These are phyloP conservation scores for Talaromyces albobiverticillius DNA, from an alignment of 2,329 filamentous ascomycete species.

Conservation along the genomic window DNA sequence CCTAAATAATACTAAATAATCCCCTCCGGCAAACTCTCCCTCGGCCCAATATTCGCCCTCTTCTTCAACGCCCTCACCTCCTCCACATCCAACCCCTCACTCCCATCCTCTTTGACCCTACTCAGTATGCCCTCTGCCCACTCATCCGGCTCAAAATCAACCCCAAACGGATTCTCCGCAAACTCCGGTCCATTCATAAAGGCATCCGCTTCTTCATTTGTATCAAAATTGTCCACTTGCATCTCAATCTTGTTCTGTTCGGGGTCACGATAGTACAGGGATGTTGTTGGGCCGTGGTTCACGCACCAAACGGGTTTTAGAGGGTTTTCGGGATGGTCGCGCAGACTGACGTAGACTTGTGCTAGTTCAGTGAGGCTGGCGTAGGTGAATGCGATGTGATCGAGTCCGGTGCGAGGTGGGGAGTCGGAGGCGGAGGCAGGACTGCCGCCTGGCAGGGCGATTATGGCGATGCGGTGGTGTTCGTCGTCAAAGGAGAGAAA, in stretches of 20 bases:
- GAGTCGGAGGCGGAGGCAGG: too few relatives aligned
- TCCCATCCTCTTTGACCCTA: conserved; percentile 17
- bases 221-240: conserved; percentile 46
- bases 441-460: conserved; percentile 33
- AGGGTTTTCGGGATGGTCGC: not conserved
- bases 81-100: conserved; percentile 15
- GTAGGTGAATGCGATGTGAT: conserved; percentile 8
- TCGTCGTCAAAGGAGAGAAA: conserved; percentile 49
- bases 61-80: conserved; percentile 22
- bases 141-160: conserved; percentile 47
- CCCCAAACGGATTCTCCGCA: conserved; percentile 43
- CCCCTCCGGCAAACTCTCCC: not conserved
- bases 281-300: conserved; percentile 49
- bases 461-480: conserved; percentile 49
- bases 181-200: conserved; percentile 42
- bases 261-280: conserved; percentile 50
- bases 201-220: conserved; percentile 32
- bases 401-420: conserved; percentile 18
- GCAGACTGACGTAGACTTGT: not conserved
- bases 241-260: conserved; percentile 50
- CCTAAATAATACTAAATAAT: too few relatives aligned
- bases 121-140: conserved; percentile 16
- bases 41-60: not conserved
- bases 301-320: conserved; percentile 40
- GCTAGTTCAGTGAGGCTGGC: not conserved